A percentile compares a stretch with the other conserved stretches of the same genome.
These are phyloP conservation scores for Bathelium albidoporum DNA, from an alignment of 495 filamentous ascomycete genomes.

Conservation along the genomic window DNA sequence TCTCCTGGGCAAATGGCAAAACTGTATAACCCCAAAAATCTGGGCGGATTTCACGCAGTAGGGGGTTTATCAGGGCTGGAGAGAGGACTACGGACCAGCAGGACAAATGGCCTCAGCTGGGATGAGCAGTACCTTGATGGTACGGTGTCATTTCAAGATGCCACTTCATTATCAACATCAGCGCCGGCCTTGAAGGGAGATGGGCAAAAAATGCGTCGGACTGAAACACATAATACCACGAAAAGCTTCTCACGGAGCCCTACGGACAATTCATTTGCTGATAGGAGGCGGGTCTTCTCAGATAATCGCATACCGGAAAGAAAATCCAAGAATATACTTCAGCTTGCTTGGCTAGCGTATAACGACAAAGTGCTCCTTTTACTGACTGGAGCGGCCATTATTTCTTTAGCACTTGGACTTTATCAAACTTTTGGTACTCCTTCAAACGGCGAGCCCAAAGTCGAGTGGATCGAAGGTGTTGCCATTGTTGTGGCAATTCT, in stretches of 20 bases:
- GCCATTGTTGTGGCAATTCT: constrained; percentile 39
- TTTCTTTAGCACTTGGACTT: constrained; percentile 76
- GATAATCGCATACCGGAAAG: constrained; percentile 61
- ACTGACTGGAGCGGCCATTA: constrained; percentile 63
- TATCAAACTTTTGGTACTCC: constrained; percentile 49
- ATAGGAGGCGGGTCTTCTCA: constrained; percentile 59
- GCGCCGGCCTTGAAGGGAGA: background rate
- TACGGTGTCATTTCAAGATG: constrained; percentile 62
- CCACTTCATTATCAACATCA: constrained; percentile 18
- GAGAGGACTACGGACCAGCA: constrained; percentile 62
- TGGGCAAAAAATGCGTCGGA: background rate
- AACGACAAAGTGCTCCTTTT: constrained; percentile 77
- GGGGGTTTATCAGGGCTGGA: constrained; percentile 69
- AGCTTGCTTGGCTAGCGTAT: constrained; percentile 71
- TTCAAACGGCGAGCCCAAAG: constrained; percentile 21
- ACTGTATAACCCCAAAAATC: constrained; percentile 69
- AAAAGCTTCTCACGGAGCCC: constrained; percentile 21
- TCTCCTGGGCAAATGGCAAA: constrained; percentile 72
- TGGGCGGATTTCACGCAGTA: constrained; percentile 65
- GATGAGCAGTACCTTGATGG: constrained; percentile 61
- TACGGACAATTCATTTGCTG: constrained; percentile 39
- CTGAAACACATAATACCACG: constrained; percentile 11
- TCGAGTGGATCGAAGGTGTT: constrained; percentile 40
- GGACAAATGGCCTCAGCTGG: constrained; percentile 56
- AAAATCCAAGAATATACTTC: constrained; percentile 60